phyloP scores from a whole-genome alignment of 139 green algal genomes.

The Monoraphidium neglectum region DNA sequence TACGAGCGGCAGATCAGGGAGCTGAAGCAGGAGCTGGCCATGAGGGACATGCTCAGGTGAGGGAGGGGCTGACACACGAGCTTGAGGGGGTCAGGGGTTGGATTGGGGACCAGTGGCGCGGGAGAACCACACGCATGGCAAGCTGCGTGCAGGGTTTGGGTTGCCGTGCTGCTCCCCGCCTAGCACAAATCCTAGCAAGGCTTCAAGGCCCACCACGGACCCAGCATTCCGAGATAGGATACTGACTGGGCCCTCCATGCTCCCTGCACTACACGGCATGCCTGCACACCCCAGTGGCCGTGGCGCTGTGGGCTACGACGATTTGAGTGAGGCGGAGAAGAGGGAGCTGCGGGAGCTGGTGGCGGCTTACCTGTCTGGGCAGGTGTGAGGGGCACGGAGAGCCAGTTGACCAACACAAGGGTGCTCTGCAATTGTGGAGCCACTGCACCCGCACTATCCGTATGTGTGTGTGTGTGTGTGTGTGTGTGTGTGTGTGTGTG shows the following conservation, averaged over 20 bases:
- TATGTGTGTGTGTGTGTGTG: too few relatives aligned
- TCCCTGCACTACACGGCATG: too few relatives aligned
- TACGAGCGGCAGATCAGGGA: conserved; percentile 81
- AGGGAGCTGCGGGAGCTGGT: conserved; percentile 57
- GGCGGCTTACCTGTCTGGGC: conserved; percentile 33
- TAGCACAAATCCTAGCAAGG: too few relatives aligned
- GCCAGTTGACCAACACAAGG: not conserved
- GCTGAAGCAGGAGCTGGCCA: conserved; percentile 85
- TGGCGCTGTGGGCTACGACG: conserved; percentile 64
- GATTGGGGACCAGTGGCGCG: not conserved
- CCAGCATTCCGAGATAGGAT: too few relatives aligned
- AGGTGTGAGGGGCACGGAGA: conserved; percentile 1
- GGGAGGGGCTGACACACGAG: not conserved
- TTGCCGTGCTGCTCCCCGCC: too few relatives aligned
- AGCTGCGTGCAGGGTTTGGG: not conserved
- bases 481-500: too few relatives aligned
- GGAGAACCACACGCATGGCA: not conserved
- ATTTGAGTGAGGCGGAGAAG: conserved; percentile 63
- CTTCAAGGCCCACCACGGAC: too few relatives aligned
- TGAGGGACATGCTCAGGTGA: conserved; percentile 75
- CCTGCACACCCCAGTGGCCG: conserved; percentile 37
- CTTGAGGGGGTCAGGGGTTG: not conserved
- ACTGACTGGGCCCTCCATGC: too few relatives aligned
- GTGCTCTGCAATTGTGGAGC: too few relatives aligned
- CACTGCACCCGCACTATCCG: too few relatives aligned